These are phyloP conservation scores for Kluyveromyces wickerhamii DNA, from an alignment of 805 yeast species.

Conservation along the genomic window DNA sequence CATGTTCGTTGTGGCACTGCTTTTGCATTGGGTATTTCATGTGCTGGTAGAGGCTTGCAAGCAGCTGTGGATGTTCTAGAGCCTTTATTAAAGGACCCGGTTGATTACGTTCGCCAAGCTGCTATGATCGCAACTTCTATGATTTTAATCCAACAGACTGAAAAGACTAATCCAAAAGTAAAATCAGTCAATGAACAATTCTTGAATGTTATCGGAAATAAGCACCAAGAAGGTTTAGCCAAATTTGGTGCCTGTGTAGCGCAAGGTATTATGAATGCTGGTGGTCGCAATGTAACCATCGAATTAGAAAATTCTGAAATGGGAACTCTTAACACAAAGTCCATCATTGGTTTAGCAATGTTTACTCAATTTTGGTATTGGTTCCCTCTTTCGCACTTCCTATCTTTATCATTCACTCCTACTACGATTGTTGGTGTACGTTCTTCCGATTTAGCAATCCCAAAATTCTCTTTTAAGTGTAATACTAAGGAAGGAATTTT, in stretches of 20 bases:
- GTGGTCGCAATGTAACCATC: constrained; percentile 96
- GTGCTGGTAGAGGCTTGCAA: constrained; percentile 87
- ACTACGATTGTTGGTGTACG: constrained; percentile 84
- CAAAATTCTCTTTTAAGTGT: constrained; percentile 73
- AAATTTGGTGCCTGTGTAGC: constrained; percentile 96
- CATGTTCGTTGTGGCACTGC: constrained; percentile 98
- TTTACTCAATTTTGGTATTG: constrained; percentile 96
- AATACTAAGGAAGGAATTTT: constrained; percentile 73
- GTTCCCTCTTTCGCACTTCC: constrained; percentile 94
- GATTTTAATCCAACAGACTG: constrained; percentile 86
- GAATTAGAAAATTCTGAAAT: constrained; percentile 82
- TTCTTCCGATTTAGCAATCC: constrained; percentile 70
- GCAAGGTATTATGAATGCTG: constrained; percentile 97
- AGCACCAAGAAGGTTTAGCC: constrained; percentile 94
- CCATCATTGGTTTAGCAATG: constrained; percentile 84
- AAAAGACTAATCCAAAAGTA: constrained; percentile 72
- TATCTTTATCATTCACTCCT: constrained; percentile 86
- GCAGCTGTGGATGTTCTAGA: constrained; percentile 89
- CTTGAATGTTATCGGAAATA: constrained; percentile 69
- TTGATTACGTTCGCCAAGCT: constrained; percentile 97
- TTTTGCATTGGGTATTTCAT: constrained; percentile 90
- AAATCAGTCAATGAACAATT: constrained; percentile 65
- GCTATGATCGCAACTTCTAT: constrained; percentile 87
- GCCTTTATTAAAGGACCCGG: constrained; percentile 88
- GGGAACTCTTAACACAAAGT: constrained; percentile 81